Evolutionary conservation across 1,284 basidiomycete genomes (phyloP).

Genomic region (Bondarzewia mesenterica): DNA sequence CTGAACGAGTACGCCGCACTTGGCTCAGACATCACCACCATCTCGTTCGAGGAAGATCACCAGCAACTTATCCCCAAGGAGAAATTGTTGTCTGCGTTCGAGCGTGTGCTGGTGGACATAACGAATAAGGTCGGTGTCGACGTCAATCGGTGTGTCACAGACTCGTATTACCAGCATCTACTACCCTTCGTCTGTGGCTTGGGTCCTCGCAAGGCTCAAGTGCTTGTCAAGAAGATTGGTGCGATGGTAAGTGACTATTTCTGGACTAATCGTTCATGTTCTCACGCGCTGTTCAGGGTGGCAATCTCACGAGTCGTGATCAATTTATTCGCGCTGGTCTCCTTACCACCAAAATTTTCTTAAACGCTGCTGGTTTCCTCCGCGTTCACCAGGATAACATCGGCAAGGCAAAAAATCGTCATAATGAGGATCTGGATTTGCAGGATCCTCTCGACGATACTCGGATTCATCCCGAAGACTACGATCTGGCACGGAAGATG

Average conservation of each 20-base stretch:
- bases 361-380: slow-evolving; percentile 89
- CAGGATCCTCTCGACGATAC: slow-evolving; percentile 94
- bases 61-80: slow-evolving; percentile 85
- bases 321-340: slow-evolving; percentile 78
- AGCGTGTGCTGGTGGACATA: slow-evolving; percentile 83
- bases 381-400: slow-evolving; percentile 73
- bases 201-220: slow-evolving; percentile 91
- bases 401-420: slow-evolving; percentile 52
- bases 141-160: slow-evolving; percentile 86
- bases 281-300: slow-evolving; percentile 46
- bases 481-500: slow-evolving; percentile 97
- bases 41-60: slow-evolving; percentile 77
- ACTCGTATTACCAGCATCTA: slow-evolving; percentile 82
- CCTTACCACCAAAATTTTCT: slow-evolving; percentile 80
- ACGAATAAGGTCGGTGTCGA: slow-evolving; percentile 93
- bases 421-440: slow-evolving; percentile 57
- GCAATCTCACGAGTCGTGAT: slow-evolving; percentile 76
- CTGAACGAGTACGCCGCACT: slow-evolving; percentile 90
- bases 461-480: slow-evolving; percentile 96
- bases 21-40: slow-evolving; percentile 73
- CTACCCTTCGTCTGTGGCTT: slow-evolving; percentile 91
- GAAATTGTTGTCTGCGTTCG: slow-evolving; percentile 76
- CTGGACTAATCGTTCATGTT: slow-evolving; percentile 1
- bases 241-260: slow-evolving; percentile 42
- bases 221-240: slow-evolving; percentile 77